Percentiles rank a stretch among this genome's conserved stretches.
Evolutionary conservation across 345 rosid genomes (phyloP).

Genomic region (Dipteronia dyeriana): DNA sequence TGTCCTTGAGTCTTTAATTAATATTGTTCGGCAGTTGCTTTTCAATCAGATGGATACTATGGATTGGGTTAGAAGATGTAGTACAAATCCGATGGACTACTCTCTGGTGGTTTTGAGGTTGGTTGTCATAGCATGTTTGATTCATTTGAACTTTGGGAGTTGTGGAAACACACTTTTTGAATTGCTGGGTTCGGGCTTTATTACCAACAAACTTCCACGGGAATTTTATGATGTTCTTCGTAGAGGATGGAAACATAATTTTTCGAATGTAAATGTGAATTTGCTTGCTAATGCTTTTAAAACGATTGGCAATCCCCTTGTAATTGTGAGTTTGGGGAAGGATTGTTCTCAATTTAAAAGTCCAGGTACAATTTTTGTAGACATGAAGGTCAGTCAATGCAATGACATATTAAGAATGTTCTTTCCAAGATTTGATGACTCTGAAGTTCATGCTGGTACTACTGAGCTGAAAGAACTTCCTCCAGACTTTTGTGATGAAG

Average conservation of each 20-base stretch:
- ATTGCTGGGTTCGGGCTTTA: constrained; percentile 19
- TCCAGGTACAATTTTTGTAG: constrained; percentile 31
- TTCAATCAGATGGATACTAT: constrained; percentile 12
- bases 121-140: constrained; percentile 33
- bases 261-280: neutral
- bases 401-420: constrained; percentile 25
- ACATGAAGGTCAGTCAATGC: constrained; percentile 28
- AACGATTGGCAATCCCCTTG: constrained; percentile 37
- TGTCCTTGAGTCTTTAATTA: constrained; percentile 15
- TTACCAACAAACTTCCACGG: constrained; percentile 25
- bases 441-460: constrained; percentile 3
- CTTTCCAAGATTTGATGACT: constrained; percentile 24
- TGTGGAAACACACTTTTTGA: constrained; percentile 13
- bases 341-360: constrained; percentile 4
- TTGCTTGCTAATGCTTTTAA: constrained; percentile 33
- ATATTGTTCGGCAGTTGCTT: constrained; percentile 18
- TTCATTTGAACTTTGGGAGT: constrained; percentile 35
- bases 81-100: constrained; percentile 4
- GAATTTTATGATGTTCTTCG: constrained; percentile 22
- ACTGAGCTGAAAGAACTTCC: neutral
- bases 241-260: neutral
- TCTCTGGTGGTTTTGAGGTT: constrained; percentile 36
- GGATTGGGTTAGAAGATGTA: constrained; percentile 32
- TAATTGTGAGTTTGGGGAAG: constrained; percentile 20
- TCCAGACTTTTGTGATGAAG: neutral